Base-by-base conservation (phyloP, 139 green algal species). In the Chlamydomonas eustigma region DNA sequence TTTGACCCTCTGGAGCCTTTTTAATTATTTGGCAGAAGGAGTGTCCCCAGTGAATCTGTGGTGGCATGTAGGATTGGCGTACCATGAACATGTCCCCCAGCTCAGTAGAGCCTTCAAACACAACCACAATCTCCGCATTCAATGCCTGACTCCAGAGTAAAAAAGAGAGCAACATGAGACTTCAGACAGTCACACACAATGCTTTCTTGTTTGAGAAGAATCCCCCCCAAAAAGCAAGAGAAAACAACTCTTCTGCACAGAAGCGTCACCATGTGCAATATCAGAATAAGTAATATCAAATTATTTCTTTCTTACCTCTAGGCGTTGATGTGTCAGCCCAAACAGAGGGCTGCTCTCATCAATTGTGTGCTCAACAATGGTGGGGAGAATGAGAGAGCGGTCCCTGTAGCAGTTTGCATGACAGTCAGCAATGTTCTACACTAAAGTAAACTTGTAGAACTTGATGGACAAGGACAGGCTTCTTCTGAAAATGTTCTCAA, bases 351-450 rank as follows among this genome's bases (percentile, higher is more conserved):
- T 91, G 50, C 79, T 37, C 79, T 97, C 92, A 58, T 97, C 92
- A 37, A 97, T 93, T 37, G 87, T 92, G 84, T 97, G 92, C 82
- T 95, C 88, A 32, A 94, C 81, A 3, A 89, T 87, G 4, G 92
- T 74, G 0, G 93, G 93, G 65, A 97, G 86, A 50, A 97, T 81
- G 77, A 97, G 79, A 68, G 88, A 89, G 77, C 82, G 82, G 78
- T 96, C 90, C 63, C 36, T 91, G 85, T 4, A n/a, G n/a, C n/a
- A n/a, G n/a, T n/a, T n/a, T n/a, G n/a, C n/a, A n/a, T n/a, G n/a
- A n/a, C n/a, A n/a, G n/a, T n/a, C n/a, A n/a, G n/a, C n/a, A n/a
- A n/a, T n/a, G n/a, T n/a, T n/a, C n/a, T n/a, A n/a, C n/a, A n/a
- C n/a, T n/a, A n/a, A n/a, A n/a, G n/a, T n/a, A n/a, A n/a, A n/a